Evolutionary conservation across 176 grass and related monocot genomes (phyloP).

Genomic region (Musa itinerans): DNA sequence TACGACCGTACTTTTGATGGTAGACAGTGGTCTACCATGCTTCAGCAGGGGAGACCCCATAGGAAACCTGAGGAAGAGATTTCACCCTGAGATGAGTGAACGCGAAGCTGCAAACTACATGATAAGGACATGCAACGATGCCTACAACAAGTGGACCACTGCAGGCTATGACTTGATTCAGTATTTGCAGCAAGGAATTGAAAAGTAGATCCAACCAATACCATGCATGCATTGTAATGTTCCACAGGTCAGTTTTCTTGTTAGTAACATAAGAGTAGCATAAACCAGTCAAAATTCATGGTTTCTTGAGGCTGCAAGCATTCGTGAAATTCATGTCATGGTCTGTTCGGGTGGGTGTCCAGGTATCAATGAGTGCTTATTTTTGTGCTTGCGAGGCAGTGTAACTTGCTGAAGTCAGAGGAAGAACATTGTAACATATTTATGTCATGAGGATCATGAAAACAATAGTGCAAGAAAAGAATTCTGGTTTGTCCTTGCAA

Average conservation of each 20-base stretch:
- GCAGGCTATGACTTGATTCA: conserved; percentile 99
- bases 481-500: too few relatives aligned
- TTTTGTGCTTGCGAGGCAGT: background rate
- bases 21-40: conserved; percentile 90
- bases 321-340: background rate
- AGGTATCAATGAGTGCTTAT: background rate
- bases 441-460: too few relatives aligned
- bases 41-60: conserved; percentile 95
- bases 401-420: background rate
- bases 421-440: background rate
- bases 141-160: conserved; percentile 98
- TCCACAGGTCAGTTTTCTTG: background rate
- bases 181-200: conserved; percentile 96
- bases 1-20: conserved; percentile 84
- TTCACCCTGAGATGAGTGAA: conserved; percentile 97
- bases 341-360: background rate
- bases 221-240: background rate
- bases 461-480: too few relatives aligned
- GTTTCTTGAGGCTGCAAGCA: conserved; percentile 8
- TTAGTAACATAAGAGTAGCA: background rate
- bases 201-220: conserved; percentile 44
- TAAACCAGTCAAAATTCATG: background rate
- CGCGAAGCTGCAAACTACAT: conserved; percentile 95
- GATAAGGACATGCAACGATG: conserved; percentile 80
- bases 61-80: conserved; percentile 76